Evolutionary conservation across 2,329 filamentous ascomycete species (phyloP), one percentile per base, ranked within the genome.

Genomic region (Botrytis galanthina): DNA sequence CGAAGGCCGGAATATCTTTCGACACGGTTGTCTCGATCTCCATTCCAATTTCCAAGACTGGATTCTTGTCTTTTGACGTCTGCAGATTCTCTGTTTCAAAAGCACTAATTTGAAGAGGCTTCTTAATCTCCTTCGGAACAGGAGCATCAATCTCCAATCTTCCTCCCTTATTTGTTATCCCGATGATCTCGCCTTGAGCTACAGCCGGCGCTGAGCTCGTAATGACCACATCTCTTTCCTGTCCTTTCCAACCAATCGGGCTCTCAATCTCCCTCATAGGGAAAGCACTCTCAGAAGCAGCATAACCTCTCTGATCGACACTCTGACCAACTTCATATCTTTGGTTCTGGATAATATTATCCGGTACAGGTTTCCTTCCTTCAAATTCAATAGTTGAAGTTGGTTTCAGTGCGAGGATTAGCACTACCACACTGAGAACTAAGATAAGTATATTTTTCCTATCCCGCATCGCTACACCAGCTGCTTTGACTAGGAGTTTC

Each of bases 361-460:
- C 63, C n/a, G 63, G 54, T 20, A 22, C 60, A 29, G 32, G 54
- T 32, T 16, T 39, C 20, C 32, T 44, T 22, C 62, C 48, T 10
- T 22, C 60, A 14, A 42, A 3, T 29, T 42, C n/a, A 4, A 29
- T 20, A 14, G 1, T 35, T 16, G 37, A 39, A 20, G 59, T 73
- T 9, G 79, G 75, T 46, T 74, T 76, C 9, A 81, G n/a, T 1
- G 87, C 86, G 16, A 90, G 82, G 42, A 88, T 72, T 22, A 89
- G 76, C 3, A 89, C 84, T n/a, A 91, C 79, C 3, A 87, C 73
- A 72, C 86, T 85, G 69, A 91, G 81, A 0, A 87, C 78, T 8
- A 84, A 82, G 39, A 91, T 90, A n/a, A 85, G 81, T 16, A 90
- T 79, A 73, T 91, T 91, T 82, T 87, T 90, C 73, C 84, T 84